Conservation (phyloP, 441 rosid species). For the Brassica balearica region DNA sequence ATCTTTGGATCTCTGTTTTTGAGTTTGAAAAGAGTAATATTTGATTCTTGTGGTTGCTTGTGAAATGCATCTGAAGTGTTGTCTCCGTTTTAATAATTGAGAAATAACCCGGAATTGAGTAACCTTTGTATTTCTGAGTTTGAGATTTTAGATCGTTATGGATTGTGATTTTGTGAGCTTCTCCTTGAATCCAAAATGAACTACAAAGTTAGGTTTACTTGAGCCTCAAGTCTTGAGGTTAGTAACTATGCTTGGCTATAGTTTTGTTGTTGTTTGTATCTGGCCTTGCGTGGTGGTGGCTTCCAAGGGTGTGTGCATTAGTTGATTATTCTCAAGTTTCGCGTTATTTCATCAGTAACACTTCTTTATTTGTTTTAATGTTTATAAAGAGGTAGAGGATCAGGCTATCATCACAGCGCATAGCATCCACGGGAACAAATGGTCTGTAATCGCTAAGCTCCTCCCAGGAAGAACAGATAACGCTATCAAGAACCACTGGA, state of each 20-base stretch:
- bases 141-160: no score
- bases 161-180: no score
- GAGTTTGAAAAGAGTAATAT: neutral
- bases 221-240: no score
- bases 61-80: neutral
- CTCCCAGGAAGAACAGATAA: constrained; percentile 78
- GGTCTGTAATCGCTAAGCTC: constrained; percentile 71
- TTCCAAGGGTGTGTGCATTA: neutral
- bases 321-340: no score
- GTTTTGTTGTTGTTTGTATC: no score
- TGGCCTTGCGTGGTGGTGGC: neutral
- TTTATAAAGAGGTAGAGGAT: constrained; percentile 74
- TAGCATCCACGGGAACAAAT: constrained; percentile 72
- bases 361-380: neutral
- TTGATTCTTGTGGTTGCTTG: neutral
- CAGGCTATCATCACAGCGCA: constrained; percentile 64
- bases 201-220: no score
- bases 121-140: constrained; percentile 14
- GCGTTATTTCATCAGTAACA: constrained; percentile 4
- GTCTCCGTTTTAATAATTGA: no score
- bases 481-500: constrained; percentile 79
- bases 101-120: neutral
- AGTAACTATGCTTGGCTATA: no score
- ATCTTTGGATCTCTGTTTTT: neutral
- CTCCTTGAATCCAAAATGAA: no score